Evolutionary conservation across 2,329 filamentous ascomycete genomes (phyloP), one percentile per base, ranked within the genome.

Genomic region (Lithohypha guttulata): DNA sequence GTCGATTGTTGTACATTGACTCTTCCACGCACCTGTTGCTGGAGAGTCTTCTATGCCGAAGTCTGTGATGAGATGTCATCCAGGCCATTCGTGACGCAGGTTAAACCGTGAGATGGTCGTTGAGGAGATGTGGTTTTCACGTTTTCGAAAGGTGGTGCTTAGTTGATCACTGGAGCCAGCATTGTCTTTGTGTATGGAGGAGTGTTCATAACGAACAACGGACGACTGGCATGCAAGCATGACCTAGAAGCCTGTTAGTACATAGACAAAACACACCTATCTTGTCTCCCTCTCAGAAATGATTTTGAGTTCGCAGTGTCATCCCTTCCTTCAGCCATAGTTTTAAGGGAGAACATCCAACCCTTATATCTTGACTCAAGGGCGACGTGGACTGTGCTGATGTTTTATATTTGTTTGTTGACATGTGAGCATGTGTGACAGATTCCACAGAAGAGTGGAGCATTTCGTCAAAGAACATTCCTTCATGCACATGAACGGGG

Each of bases 181-280:
- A 10, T 28, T 28, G 26, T 28, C 11, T 11, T 28, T 28, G 26
- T 10, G 11, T 28, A 10, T 11, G 4, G 11, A 28, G 26, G n/a
- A 4, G n/a, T 28, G 26, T 10, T 4, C 26, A 28, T 28, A 10
- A 6, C 23, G n/a, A 7, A 25, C 23, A 6, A n/a, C 17, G 7
- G 14, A 33, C n/a, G 6, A 33, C 30, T 15, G 13, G n/a, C 6
- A 33, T 19, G 20, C 10, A 17, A 20, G 31, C 31, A 39, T 31
- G 10, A 23, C 19, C 35, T 39, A 39, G 35, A 39, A 14, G 25
- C 17, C 27, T 27, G 13, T 39, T 20, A 38, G 21, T 39, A 39
- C 35, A 39, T 39, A 39, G 23, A 29, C 15, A 11, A 38, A 34
- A n/a, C n/a, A n/a, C n/a, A n/a, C n/a, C n/a, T n/a, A n/a, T n/a